phyloP scores from a whole-genome alignment of 73 alveolate genomes.

The Paramecium pentaurelia region DNA sequence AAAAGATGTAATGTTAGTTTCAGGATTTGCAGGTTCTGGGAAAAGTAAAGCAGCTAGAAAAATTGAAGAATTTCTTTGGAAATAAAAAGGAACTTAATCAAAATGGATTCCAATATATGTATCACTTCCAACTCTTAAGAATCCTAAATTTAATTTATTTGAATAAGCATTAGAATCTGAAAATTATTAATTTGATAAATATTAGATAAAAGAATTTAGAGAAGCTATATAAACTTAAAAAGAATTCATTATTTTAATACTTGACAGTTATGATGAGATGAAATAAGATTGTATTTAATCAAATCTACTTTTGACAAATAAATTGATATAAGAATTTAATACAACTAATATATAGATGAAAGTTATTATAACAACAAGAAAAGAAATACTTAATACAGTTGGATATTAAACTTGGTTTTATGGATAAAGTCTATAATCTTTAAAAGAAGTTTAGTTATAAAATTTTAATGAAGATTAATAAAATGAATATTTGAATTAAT shows the following conservation, averaged over 20 bases:
- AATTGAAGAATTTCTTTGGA: background rate
- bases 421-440: background rate
- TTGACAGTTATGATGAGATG: conserved; percentile 24
- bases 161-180: background rate
- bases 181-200: background rate
- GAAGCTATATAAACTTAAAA: background rate
- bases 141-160: background rate
- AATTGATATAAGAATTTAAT: background rate
- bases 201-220: background rate
- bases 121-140: background rate
- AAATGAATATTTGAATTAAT: background rate
- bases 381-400: background rate
- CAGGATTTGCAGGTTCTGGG: conserved; percentile 13
- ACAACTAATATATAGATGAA: background rate
- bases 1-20: background rate
- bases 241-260: background rate
- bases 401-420: background rate
- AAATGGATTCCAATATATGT: background rate
- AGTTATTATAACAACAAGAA: background rate
- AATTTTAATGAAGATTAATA: background rate
- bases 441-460: background rate
- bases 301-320: background rate
- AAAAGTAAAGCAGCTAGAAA: conserved; percentile 1
- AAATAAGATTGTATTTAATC: background rate
- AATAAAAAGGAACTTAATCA: background rate